These are phyloP conservation scores for Purpureocillium lavendulum DNA, from an alignment of 2,329 filamentous ascomycete species.

Conservation along the genomic window DNA sequence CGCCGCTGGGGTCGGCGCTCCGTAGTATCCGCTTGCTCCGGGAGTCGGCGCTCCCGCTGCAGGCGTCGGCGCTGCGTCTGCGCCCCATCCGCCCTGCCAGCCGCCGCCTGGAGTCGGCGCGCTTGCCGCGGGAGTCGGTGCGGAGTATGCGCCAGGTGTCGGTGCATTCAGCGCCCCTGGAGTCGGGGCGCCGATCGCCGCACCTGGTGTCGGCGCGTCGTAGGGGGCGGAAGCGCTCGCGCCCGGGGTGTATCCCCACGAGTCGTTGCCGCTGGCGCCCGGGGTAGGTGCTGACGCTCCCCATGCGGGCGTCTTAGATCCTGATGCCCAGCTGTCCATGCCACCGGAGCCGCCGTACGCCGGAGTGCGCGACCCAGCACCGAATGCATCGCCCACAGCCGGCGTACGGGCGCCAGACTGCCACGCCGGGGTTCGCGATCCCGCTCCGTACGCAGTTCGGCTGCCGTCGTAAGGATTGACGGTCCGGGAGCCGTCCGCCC, in stretches of 20 bases:
- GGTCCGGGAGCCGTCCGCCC: constrained; percentile 59
- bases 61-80: constrained; percentile 59
- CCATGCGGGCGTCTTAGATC: constrained; percentile 73
- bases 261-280: constrained; percentile 47
- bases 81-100: constrained; percentile 51
- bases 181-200: constrained; percentile 49
- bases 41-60: constrained; percentile 61
- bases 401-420: constrained; percentile 69
- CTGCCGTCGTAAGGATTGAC: constrained; percentile 65
- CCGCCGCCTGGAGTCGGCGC: constrained; percentile 63
- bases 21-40: constrained; percentile 54
- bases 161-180: constrained; percentile 59
- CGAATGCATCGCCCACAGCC: constrained; percentile 51
- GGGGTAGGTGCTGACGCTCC: constrained; percentile 51
- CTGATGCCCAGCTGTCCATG: constrained; percentile 53
- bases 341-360: constrained; percentile 43
- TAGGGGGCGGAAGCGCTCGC: constrained; percentile 42
- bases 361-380: constrained; percentile 59
- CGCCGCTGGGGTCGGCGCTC: constrained; percentile 58
- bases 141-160: constrained; percentile 61
- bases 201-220: constrained; percentile 63
- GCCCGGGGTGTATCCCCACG: constrained; percentile 52
- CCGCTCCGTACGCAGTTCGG: constrained; percentile 69
- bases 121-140: constrained; percentile 53
- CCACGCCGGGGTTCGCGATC: constrained; percentile 68